A percentile compares a stretch with the other conserved stretches of the same genome.
Evolutionary conservation across 2,329 filamentous ascomycete genomes (phyloP).

Genomic region (Curvularia verruculosa): DNA sequence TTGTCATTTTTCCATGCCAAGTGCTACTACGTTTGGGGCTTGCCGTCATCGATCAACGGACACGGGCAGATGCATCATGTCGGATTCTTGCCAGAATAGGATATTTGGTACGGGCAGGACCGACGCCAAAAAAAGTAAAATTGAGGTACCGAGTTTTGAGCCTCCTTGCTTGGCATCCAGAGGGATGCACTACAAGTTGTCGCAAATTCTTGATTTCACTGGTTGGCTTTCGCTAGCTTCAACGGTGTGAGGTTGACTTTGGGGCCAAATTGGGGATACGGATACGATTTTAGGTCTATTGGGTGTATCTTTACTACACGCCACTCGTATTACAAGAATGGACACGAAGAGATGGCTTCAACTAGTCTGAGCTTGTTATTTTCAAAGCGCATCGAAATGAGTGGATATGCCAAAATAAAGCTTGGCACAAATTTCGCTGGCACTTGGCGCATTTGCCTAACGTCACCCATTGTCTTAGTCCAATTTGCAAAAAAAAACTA

Average conservation of each 20-base stretch:
- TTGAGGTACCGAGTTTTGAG: background rate
- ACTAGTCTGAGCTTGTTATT: background rate
- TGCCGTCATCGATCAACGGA: slow-evolving; percentile 1
- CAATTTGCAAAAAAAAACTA: background rate
- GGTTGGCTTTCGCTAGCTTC: background rate
- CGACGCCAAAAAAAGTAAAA: background rate
- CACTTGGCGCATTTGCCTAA: background rate
- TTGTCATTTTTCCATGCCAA: background rate
- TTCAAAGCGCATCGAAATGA: background rate
- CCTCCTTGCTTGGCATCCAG: background rate
- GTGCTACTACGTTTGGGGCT: background rate
- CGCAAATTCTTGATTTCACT: background rate
- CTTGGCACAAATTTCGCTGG: too few species aligned
- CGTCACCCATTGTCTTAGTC: background rate
- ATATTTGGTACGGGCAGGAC: background rate
- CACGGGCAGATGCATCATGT: background rate
- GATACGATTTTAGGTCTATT: background rate
- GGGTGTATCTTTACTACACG: background rate
- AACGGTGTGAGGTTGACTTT: background rate
- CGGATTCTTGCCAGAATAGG: background rate
- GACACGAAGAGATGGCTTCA: background rate
- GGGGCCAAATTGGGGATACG: background rate
- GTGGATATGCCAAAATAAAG: background rate
- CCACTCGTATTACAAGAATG: background rate
- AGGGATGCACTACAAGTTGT: background rate